Evolutionary conservation across 139 green algal species (phyloP).

Genomic region (Volvox africanus): DNA sequence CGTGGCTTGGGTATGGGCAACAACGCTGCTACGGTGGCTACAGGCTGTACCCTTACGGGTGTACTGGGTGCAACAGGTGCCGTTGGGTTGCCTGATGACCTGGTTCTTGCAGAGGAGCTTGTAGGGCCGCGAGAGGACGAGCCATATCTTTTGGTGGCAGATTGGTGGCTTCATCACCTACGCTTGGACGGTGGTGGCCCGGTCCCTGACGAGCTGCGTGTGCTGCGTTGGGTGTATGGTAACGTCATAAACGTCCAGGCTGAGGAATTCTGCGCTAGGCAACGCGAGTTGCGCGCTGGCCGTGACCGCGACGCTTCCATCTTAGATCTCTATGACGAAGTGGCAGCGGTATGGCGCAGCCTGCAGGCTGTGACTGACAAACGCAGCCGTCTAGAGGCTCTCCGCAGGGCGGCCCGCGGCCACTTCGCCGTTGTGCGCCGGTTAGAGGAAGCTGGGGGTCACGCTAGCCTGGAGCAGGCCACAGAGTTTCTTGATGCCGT

Average conservation of each 20-base stretch:
- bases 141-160: constrained; percentile 56
- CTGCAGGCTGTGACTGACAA: constrained; percentile 66
- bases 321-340: constrained; percentile 71
- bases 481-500: constrained; percentile 73
- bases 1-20: background rate
- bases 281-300: constrained; percentile 63
- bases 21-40: background rate
- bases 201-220: constrained; percentile 16
- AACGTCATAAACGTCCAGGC: constrained; percentile 69
- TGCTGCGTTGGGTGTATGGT: constrained; percentile 85
- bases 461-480: constrained; percentile 61
- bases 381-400: constrained; percentile 63
- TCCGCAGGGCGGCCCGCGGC: constrained; percentile 57
- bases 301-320: constrained; percentile 61
- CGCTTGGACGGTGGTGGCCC: background rate
- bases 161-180: constrained; percentile 74
- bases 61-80: background rate
- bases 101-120: constrained; percentile 16
- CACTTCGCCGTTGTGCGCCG: constrained; percentile 68
- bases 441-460: constrained; percentile 58
- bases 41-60: background rate
- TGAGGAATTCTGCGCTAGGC: constrained; percentile 62
- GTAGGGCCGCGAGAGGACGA: constrained; percentile 39
- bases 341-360: constrained; percentile 76
- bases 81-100: background rate